These are phyloP conservation scores for Pleurostoma richardsiae DNA, from an alignment of 2,329 filamentous ascomycete genomes.

Conservation along the genomic window DNA sequence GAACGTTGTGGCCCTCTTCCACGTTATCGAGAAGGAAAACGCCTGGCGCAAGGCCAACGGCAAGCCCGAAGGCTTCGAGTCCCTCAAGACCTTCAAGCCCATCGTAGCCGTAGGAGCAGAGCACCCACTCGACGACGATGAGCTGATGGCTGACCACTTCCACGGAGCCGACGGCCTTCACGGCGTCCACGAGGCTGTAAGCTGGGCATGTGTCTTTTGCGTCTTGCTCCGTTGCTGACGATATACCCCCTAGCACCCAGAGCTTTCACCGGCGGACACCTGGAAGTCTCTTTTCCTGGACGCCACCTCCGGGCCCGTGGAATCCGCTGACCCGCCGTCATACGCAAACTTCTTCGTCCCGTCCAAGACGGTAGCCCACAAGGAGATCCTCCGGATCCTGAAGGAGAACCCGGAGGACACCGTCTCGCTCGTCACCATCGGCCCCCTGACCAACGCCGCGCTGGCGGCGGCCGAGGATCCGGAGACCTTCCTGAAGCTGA, in stretches of 20 bases:
- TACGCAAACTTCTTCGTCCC: constrained; percentile 66
- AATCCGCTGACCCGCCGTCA: constrained; percentile 31
- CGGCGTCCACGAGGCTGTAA: constrained; percentile 60
- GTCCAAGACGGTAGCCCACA: constrained; percentile 67
- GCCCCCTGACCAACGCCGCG: constrained; percentile 90
- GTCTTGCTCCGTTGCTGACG: constrained; percentile 3
- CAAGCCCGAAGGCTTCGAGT: constrained; percentile 64
- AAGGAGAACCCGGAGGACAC: constrained; percentile 76
- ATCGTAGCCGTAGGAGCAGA: constrained; percentile 83
- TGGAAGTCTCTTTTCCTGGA: constrained; percentile 66
- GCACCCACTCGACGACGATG: constrained; percentile 77
- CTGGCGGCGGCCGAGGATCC: constrained; percentile 84
- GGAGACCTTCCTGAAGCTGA: constrained; percentile 80
- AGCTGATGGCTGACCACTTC: constrained; percentile 79
- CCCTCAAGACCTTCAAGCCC: constrained; percentile 68
- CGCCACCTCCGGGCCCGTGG: constrained; percentile 15
- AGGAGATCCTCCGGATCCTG: constrained; percentile 85
- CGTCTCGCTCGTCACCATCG: constrained; percentile 84
- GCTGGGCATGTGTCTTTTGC: constrained; percentile 13
- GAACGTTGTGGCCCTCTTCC: constrained; percentile 86
- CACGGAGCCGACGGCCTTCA: constrained; percentile 76
- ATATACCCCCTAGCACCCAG: constrained; percentile 50
- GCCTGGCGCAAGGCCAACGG: constrained; percentile 72
- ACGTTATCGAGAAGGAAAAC: constrained; percentile 85
- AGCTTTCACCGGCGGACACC: constrained; percentile 67